phyloP scores from a whole-genome alignment of 108 stramenopile genomes.

The Discostella pseudostelligera region DNA sequence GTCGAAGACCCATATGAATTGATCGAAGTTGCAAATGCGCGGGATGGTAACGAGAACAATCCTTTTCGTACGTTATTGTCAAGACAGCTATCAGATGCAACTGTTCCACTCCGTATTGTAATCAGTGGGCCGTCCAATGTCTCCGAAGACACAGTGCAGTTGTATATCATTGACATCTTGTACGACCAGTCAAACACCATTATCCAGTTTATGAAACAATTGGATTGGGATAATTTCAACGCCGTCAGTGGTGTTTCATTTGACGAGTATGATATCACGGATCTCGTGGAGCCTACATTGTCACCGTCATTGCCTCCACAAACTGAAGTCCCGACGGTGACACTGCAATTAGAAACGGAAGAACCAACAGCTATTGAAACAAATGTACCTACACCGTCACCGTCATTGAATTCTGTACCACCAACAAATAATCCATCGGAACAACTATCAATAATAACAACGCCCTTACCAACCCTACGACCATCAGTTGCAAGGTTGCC shows the following conservation, averaged over 20 bases:
- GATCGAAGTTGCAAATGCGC: slow-evolving; percentile 6
- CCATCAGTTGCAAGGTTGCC: neutral
- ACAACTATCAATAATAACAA: slow-evolving; percentile 4
- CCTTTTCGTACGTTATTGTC: neutral
- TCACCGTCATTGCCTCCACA: slow-evolving; percentile 21
- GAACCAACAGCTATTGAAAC: neutral
- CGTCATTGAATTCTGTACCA: neutral
- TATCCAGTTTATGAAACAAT: slow-evolving; percentile 5
- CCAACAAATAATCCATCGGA: neutral
- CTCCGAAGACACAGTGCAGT: slow-evolving; percentile 11
- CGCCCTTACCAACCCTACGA: slow-evolving; percentile 5
- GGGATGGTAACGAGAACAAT: neutral
- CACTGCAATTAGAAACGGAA: neutral
- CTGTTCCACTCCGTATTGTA: slow-evolving; percentile 5
- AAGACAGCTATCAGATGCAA: neutral
- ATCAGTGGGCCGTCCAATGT: slow-evolving; percentile 1
- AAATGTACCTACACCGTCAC: slow-evolving; percentile 4
- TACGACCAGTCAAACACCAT: slow-evolving; percentile 1
- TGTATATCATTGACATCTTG: slow-evolving; percentile 2
- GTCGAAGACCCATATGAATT: slow-evolving; percentile 7
- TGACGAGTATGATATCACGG: slow-evolving; percentile 1
- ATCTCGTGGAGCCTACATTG: slow-evolving; percentile 8
- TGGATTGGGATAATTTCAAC: slow-evolving; percentile 20
- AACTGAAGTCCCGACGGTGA: slow-evolving; percentile 16
- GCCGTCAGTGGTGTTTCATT: neutral